phyloP scores from a whole-genome alignment of 1,139 yeast genomes.

The Yamadazyma siamensis region DNA sequence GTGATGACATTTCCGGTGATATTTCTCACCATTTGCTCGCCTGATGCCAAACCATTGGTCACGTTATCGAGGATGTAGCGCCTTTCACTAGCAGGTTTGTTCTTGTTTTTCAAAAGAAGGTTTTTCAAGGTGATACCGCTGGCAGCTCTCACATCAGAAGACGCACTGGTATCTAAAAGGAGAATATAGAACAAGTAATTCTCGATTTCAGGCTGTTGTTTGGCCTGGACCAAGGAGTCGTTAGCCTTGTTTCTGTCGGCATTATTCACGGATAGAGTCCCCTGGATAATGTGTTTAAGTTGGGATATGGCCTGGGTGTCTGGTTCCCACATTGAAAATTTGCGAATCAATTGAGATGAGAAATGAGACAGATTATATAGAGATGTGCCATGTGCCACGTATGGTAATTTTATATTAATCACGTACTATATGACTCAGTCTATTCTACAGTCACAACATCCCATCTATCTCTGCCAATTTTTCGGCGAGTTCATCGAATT shows the following conservation, averaged over 20 bases:
- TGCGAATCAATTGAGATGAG: conserved; percentile 1
- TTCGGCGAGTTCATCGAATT: conserved; percentile 44
- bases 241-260: conserved; percentile 57
- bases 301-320: conserved; percentile 60
- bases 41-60: conserved; percentile 63
- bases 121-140: conserved; percentile 88
- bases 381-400: no score
- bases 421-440: no score
- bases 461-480: conserved; percentile 43
- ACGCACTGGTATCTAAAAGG: conserved; percentile 45
- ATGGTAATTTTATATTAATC: no score
- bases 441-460: conserved; percentile 9
- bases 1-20: conserved; percentile 91
- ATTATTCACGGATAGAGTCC: conserved; percentile 60
- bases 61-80: conserved; percentile 61
- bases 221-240: conserved; percentile 66
- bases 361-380: background rate
- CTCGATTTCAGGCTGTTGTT: conserved; percentile 68
- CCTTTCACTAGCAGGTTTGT: conserved; percentile 30
- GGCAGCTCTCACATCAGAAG: conserved; percentile 71
- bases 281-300: conserved; percentile 58
- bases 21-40: conserved; percentile 64
- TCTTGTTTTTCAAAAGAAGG: conserved; percentile 42
- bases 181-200: conserved; percentile 74
- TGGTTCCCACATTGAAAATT: conserved; percentile 49